A percentile compares a stretch with the other conserved stretches of the same genome.
Evolutionary conservation across 306 rosid species (phyloP).

Genomic region (Gastrolobium bilobum): DNA sequence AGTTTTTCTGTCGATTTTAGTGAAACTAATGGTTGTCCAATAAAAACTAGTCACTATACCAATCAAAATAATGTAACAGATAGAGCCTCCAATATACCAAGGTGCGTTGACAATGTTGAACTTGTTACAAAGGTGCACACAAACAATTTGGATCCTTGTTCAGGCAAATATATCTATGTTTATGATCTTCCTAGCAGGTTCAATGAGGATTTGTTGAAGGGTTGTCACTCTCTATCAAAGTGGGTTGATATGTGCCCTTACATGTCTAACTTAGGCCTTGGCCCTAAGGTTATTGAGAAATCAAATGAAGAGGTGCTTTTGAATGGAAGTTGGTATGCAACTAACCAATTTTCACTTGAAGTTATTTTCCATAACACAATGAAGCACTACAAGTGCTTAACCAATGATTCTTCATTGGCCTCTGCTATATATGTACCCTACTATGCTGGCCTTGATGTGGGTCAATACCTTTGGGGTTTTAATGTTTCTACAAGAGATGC

Average conservation of each 20-base stretch:
- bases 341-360: constrained; percentile 71
- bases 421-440: constrained; percentile 71
- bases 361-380: constrained; percentile 68
- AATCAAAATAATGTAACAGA: background rate
- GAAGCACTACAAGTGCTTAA: constrained; percentile 70
- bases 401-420: constrained; percentile 66
- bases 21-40: background rate
- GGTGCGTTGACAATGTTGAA: background rate
- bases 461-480: constrained; percentile 59
- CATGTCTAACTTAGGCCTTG: constrained; percentile 61
- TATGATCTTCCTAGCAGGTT: constrained; percentile 63
- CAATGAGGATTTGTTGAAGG: constrained; percentile 59
- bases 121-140: background rate
- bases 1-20: background rate
- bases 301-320: constrained; percentile 13
- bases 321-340: constrained; percentile 58
- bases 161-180: constrained; percentile 56
- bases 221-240: constrained; percentile 49
- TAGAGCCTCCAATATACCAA: constrained; percentile 5
- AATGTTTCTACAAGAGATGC: constrained; percentile 60
- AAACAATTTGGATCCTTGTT: constrained; percentile 51
- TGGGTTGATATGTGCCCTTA: constrained; percentile 66
- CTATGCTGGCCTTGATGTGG: constrained; percentile 69
- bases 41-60: background rate
- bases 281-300: constrained; percentile 43